Conservation (phyloP, 2,329 filamentous ascomycete genomes). For the Lasiodiplodia hormozganensis region DNA sequence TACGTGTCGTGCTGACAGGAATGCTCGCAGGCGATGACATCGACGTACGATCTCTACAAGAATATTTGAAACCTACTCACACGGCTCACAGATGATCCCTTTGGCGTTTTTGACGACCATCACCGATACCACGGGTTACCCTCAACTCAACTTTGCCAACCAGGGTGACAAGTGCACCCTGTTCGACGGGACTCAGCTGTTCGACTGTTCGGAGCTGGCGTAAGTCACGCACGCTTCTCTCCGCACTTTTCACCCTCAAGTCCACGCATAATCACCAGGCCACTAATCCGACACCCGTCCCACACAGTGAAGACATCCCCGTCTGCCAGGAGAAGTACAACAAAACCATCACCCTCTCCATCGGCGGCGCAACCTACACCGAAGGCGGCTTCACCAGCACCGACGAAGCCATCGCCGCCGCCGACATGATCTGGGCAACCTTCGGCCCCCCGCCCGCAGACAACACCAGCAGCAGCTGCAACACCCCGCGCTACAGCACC, state of each 20-base stretch:
- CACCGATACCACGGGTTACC: conserved; percentile 56
- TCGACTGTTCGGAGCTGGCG: conserved; percentile 71
- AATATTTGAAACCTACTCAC: not conserved
- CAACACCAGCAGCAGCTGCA: no score
- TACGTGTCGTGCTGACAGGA: not conserved
- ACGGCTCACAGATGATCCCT: conserved; percentile 59
- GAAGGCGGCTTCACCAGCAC: conserved; percentile 66
- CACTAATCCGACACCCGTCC: not conserved
- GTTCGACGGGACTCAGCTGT: conserved; percentile 64
- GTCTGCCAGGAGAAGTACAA: conserved; percentile 67
- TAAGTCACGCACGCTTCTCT: conserved; percentile 46
- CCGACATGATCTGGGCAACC: conserved; percentile 71
- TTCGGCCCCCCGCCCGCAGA: conserved; percentile 63
- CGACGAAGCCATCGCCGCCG: conserved; percentile 49
- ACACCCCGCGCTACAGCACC: not conserved
- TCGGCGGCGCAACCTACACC: conserved; percentile 74
- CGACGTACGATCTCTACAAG: conserved; percentile 38
- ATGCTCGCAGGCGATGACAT: conserved; percentile 50
- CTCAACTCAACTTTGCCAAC: conserved; percentile 69
- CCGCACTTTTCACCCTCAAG: not conserved
- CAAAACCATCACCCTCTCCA: conserved; percentile 75
- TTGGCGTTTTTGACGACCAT: conserved; percentile 69
- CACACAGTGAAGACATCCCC: conserved; percentile 53
- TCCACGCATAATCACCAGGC: not conserved
- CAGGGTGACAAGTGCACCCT: conserved; percentile 66